These are phyloP conservation scores for Paxillus rubicundulus DNA, from an alignment of 768 basidiomycete species.

Conservation along the genomic window DNA sequence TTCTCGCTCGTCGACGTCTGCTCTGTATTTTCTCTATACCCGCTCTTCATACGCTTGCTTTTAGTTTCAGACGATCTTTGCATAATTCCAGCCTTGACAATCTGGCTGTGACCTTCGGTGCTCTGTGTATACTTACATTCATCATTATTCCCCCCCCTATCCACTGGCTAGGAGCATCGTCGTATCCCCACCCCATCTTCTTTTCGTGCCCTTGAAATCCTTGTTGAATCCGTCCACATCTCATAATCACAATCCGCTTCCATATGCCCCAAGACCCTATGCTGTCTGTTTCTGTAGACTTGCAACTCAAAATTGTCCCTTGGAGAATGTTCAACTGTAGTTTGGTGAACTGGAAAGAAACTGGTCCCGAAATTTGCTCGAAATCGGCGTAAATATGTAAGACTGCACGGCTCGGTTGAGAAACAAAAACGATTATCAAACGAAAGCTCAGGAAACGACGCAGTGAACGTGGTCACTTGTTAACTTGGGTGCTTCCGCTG, in stretches of 20 bases:
- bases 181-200: conserved; percentile 40
- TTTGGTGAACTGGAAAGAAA: neutral
- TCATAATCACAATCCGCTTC: neutral
- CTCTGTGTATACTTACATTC: conserved; percentile 35
- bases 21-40: conserved; percentile 13
- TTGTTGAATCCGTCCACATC: conserved; percentile 5
- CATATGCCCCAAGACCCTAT: conserved; percentile 1
- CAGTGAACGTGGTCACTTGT: too few relatives aligned
- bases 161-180: conserved; percentile 56
- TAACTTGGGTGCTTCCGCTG: too few relatives aligned
- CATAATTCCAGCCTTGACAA: neutral
- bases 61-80: conserved; percentile 8
- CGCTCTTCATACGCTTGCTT: conserved; percentile 5
- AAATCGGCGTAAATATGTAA: too few relatives aligned
- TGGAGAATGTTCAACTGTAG: neutral
- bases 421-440: too few relatives aligned
- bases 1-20: conserved; percentile 4
- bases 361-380: too few relatives aligned
- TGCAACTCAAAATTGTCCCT: neutral
- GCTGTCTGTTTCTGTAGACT: conserved; percentile 5
- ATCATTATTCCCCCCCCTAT: conserved; percentile 34
- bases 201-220: neutral
- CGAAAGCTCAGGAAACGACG: too few relatives aligned
- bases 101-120: conserved; percentile 41
- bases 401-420: too few relatives aligned